Evolutionary conservation across 305 asterid genomes (phyloP).

Genomic region (Plantago coronopus): DNA sequence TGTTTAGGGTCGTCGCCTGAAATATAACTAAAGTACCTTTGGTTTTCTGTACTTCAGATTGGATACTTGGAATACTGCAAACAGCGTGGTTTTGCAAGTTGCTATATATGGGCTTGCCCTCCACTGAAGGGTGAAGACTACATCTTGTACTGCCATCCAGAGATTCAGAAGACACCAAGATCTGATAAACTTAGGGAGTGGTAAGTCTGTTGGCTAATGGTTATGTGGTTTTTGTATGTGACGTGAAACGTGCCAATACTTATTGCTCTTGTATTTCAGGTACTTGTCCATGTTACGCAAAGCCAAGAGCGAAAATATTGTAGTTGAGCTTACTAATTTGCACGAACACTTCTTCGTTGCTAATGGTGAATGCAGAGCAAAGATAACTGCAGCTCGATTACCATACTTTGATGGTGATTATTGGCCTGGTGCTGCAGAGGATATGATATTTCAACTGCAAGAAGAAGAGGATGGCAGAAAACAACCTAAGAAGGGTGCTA

Average conservation of each 20-base stretch:
- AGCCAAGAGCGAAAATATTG: constrained; percentile 83
- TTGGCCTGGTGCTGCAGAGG: constrained; percentile 99
- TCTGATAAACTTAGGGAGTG: constrained; percentile 99
- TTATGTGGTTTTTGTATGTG: constrained; percentile 9
- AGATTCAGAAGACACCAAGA: constrained; percentile 98
- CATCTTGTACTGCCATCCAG: constrained; percentile 97
- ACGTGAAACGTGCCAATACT: constrained; percentile 12
- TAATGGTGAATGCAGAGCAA: constrained; percentile 82
- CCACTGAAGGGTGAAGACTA: constrained; percentile 98
- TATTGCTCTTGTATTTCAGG: constrained; percentile 53
- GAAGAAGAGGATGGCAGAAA: constrained; percentile 95
- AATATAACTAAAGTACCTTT: constrained; percentile 21
- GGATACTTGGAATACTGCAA: constrained; percentile 97
- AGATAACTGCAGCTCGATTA: constrained; percentile 89
- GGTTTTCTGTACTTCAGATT: constrained; percentile 48
- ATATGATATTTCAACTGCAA: constrained; percentile 79
- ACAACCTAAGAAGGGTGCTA: constrained; percentile 68
- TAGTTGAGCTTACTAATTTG: constrained; percentile 80
- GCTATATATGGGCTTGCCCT: constrained; percentile 99
- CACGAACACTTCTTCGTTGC: constrained; percentile 86
- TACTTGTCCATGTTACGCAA: constrained; percentile 91
- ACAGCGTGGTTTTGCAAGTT: constrained; percentile 89
- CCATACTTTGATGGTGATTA: constrained; percentile 99
- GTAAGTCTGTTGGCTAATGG: constrained; percentile 37
- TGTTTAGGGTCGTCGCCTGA: constrained; percentile 13